Conservation (phyloP, 108 stramenopile species). For the Stephanodiscus minutulus region DNA sequence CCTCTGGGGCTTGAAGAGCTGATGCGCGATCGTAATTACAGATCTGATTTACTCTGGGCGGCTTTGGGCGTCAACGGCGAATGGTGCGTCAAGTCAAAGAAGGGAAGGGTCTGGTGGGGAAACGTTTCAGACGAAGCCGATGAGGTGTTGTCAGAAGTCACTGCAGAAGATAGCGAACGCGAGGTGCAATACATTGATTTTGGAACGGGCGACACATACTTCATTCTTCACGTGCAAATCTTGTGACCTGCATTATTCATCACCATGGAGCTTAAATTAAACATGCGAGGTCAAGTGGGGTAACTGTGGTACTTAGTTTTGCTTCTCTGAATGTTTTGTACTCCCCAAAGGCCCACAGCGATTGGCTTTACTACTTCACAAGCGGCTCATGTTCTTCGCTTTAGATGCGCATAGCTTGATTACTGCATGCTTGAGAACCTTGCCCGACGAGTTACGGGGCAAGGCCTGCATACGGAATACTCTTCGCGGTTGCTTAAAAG, state of each 20-base stretch:
- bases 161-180: conserved; percentile 44
- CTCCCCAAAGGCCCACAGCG: too few species aligned
- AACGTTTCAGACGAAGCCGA: conserved; percentile 67
- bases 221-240: conserved; percentile 30
- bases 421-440: conserved; percentile 65
- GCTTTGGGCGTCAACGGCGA: conserved; percentile 74
- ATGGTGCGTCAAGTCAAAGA: conserved; percentile 76
- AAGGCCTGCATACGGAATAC: conserved; percentile 54
- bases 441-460: conserved; percentile 80
- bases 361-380: background rate
- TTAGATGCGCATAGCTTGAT: conserved; percentile 16
- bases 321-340: too few species aligned
- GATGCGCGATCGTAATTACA: conserved; percentile 52
- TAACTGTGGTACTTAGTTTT: too few species aligned
- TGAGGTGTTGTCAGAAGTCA: conserved; percentile 50
- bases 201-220: conserved; percentile 75
- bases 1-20: conserved; percentile 62
- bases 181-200: conserved; percentile 71
- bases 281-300: too few species aligned
- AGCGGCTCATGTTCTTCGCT: conserved; percentile 10
- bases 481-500: conserved; percentile 71
- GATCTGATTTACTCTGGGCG: conserved; percentile 63
- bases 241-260: background rate
- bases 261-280: too few species aligned
- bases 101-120: conserved; percentile 85